Base-by-base conservation (phyloP, 352 stramenopile genomes). In the Thraustochytrium aureum region DNA sequence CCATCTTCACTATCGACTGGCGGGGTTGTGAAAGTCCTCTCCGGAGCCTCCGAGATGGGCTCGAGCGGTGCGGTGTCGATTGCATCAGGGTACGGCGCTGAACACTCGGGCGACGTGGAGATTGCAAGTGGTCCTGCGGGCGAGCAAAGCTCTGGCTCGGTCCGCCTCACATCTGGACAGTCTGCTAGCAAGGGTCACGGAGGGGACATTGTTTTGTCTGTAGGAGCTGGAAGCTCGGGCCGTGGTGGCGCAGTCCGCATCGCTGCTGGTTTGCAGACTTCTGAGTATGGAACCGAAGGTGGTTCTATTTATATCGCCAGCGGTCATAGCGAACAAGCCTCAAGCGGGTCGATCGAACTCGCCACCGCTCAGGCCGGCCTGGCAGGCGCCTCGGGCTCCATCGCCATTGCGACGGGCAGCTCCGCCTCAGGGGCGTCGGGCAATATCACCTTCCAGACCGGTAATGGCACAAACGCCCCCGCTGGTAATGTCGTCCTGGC, bases 401-500 rank as follows among this genome's bases (percentile, higher is more conserved):
- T 60, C 86, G 87, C 35, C 86, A 82, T 52, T 87, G 88, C 59
- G 84, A 65, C 62, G 88, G 83, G 72, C 47, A 66, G 61, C 84
- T 91, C 84, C 72, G 62, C 7, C 87, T 89, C 60, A 32, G 89
- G 89, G 4, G 84, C 90, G 72, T 89, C 89, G 39, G 90, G 90
- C 64, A 85, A 90, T 52, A 69, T 94, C 1, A 84, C 84, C 22
- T 38, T 94, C 26, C 86, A 86, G 35, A 89, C 87, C 74, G 90
- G 89, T 38, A 42, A 62, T 61, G 90, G 90, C 39, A 87, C 92
- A 73, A 84, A 87, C 39, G 88, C 87, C 41, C 87, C 92, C 86
- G 90, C 90, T 39, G 90, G 90, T 7, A 54, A 84, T 1, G 64
- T 94, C 14, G 86, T 84, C 17, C 20, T 93, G 26, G 82, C 87